A percentile compares a stretch with the other conserved stretches of the same genome.
Evolutionary conservation across 2,329 filamentous ascomycete genomes (phyloP).

Genomic region (Bretziella fagacearum): DNA sequence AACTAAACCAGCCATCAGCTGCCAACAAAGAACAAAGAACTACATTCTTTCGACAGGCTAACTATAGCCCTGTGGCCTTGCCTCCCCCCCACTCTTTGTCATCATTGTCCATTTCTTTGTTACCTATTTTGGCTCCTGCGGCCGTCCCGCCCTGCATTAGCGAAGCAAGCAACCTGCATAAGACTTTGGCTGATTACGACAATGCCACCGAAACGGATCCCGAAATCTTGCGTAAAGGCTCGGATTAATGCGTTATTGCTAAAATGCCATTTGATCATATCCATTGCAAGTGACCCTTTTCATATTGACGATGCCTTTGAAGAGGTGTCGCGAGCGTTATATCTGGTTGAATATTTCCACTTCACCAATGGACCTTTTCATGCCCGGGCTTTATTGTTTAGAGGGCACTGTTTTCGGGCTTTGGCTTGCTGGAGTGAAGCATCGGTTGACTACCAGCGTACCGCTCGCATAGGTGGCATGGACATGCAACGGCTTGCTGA

Average conservation of each 20-base stretch:
- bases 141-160: too few relatives aligned
- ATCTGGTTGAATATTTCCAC: conserved; percentile 1
- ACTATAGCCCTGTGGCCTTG: too few relatives aligned
- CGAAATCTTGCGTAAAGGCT: conserved; percentile 13
- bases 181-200: too few relatives aligned
- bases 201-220: conserved; percentile 13
- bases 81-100: too few relatives aligned
- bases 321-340: background rate
- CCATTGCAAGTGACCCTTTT: conserved; percentile 8
- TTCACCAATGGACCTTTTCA: conserved; percentile 7
- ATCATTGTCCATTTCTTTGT: too few relatives aligned
- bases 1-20: too few relatives aligned
- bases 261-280: conserved; percentile 15
- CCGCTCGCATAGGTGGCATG: conserved; percentile 6
- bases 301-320: conserved; percentile 3
- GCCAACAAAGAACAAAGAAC: too few relatives aligned
- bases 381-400: conserved; percentile 17
- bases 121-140: too few relatives aligned
- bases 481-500: conserved; percentile 1
- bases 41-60: too few relatives aligned
- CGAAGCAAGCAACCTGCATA: too few relatives aligned
- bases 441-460: conserved; percentile 16
- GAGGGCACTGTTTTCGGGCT: conserved; percentile 18
- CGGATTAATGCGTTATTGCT: conserved; percentile 14
- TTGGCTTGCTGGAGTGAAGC: conserved; percentile 17